Percentiles rank a stretch among this genome's conserved stretches.
Evolutionary conservation across 306 rosid species (phyloP).

Genomic region (Vigna unguiculata): DNA sequence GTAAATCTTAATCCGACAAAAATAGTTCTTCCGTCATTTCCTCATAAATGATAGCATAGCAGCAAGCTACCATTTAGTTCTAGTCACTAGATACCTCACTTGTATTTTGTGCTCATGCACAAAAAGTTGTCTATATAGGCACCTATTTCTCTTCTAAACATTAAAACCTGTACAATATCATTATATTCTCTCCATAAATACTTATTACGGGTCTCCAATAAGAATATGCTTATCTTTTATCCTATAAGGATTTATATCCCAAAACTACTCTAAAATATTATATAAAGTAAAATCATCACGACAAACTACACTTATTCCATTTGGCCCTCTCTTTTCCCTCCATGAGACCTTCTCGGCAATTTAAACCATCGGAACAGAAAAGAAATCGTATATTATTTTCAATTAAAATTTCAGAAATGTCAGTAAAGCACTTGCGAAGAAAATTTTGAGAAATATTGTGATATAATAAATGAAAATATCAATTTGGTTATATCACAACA

Average conservation of each 20-base stretch:
- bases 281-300: constrained; percentile 12
- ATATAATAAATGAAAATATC: constrained; percentile 26
- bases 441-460: constrained; percentile 3
- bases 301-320: background rate
- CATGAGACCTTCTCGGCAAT: background rate
- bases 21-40: background rate
- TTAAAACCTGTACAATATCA: constrained; percentile 1
- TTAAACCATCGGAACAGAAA: constrained; percentile 6
- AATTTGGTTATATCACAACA: constrained; percentile 11
- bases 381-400: constrained; percentile 15
- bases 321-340: background rate
- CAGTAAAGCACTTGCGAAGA: background rate
- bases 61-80: constrained; percentile 19
- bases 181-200: background rate
- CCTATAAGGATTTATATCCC: constrained; percentile 13
- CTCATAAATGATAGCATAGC: constrained; percentile 28
- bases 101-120: constrained; percentile 9
- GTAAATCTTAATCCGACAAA: constrained; percentile 33
- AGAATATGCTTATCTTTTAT: background rate
- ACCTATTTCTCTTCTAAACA: constrained; percentile 2
- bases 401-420: constrained; percentile 15
- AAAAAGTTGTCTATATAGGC: background rate
- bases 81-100: background rate
- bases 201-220: background rate
- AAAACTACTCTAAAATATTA: background rate